Base-by-base conservation (phyloP, 2,329 filamentous ascomycete genomes). In the Aspergillus sp. region DNA sequence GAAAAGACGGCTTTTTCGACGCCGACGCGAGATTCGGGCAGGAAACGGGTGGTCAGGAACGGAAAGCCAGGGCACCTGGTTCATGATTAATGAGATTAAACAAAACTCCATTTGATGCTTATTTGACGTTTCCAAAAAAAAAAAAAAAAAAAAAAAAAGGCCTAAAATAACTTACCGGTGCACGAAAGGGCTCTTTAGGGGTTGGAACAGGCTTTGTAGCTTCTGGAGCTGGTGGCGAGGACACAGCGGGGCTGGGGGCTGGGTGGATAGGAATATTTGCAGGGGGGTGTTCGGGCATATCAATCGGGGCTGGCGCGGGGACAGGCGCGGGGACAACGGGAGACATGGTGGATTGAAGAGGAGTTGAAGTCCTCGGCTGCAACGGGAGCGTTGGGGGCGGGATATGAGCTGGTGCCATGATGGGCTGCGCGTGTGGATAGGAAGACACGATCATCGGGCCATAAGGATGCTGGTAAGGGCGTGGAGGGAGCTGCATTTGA, bases 41-140 rank as follows among this genome's bases (percentile, higher is more conserved):
- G 80, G 79, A 54, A 83, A 83, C 2, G 72, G 64, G 29, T 64
- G 65, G 13, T 76, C 74, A 11, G 76, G 71, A 27, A 76, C 71
- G 9, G 79, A 83, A 30, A 79, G 70, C 80, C 80, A 83, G 8
- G 81, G 81, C 13, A 83, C 64, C 73, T 77, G 50, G 27, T 45
- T 34, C 7, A 33, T 19, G 19, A 19, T 40, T 6, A 37, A 42
- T 60, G 40, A 58, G 49, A 33, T 12, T 19, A 13, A 4, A 19
- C 19, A 19, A 19, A 19, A 19, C 19, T 19, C 19, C 19, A 19
- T 19, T 19, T 19, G 19, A 19, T 19, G 19, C 19, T 19, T 19
- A 19, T 19, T 19, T 19, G 19, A 19, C 19, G 2, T 19, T 19
- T 19, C 19, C 6, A 6, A 32, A 27, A 29, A 12, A 5, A 26